Evolutionary conservation across 352 stramenopile species (phyloP).

Genomic region (Phytopythium sindhum): DNA sequence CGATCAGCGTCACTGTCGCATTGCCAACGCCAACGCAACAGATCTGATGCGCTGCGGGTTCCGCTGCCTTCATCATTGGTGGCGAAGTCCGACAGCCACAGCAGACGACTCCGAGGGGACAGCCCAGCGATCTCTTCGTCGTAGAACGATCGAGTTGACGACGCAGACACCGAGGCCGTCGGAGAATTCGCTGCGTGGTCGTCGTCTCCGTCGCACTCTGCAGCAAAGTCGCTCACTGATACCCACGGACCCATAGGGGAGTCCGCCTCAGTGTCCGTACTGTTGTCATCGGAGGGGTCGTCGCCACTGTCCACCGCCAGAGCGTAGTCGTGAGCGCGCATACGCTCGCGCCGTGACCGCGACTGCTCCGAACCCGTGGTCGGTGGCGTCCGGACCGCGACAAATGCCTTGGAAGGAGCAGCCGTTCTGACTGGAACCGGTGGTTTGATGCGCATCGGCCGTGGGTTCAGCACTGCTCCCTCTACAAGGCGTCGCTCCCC

Average conservation of each 20-base stretch:
- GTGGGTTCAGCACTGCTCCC: constrained; percentile 14
- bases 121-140: constrained; percentile 22
- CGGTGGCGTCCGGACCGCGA: neutral
- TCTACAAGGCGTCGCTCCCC: constrained; percentile 1
- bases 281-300: constrained; percentile 1
- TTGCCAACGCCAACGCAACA: neutral
- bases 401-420: neutral
- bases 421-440: neutral
- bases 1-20: neutral
- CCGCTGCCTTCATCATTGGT: constrained; percentile 12
- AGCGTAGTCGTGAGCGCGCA: constrained; percentile 6
- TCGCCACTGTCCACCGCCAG: constrained; percentile 2
- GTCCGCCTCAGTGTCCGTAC: constrained; percentile 6
- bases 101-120: constrained; percentile 55
- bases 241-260: constrained; percentile 59
- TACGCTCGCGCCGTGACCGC: constrained; percentile 10
- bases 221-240: constrained; percentile 13
- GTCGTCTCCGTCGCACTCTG: neutral
- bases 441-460: constrained; percentile 1
- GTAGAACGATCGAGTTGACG: constrained; percentile 15
- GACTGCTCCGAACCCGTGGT: constrained; percentile 5
- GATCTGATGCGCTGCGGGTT: neutral
- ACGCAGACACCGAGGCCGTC: constrained; percentile 19
- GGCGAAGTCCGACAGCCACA: constrained; percentile 55
- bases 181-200: neutral